Evolutionary conservation across 129 eudicot genomes (phyloP).

Genomic region (Lonicera japonica): DNA sequence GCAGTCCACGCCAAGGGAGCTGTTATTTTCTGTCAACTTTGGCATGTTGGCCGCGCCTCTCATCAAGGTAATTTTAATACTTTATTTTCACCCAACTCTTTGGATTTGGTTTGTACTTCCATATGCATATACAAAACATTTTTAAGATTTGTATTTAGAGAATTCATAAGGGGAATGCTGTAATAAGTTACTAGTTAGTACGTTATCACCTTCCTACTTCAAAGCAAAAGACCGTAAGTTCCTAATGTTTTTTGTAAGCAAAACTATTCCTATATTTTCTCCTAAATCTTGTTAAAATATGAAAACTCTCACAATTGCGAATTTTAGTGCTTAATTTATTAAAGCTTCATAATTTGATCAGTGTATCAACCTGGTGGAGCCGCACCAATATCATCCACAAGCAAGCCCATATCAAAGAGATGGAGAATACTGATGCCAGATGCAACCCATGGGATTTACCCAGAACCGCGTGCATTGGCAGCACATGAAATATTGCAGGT

Average conservation of each 20-base stretch:
- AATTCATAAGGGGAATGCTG: no score
- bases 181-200: no score
- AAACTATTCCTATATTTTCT: no score
- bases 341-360: slow-evolving; percentile 16
- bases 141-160: no score
- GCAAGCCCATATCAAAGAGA: slow-evolving; percentile 65
- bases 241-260: no score
- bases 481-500: slow-evolving; percentile 45
- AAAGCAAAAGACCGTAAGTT: no score
- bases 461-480: slow-evolving; percentile 60
- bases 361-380: slow-evolving; percentile 71
- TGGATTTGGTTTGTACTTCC: no score
- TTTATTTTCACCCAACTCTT: no score
- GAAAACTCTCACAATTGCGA: background rate
- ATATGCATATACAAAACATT: no score
- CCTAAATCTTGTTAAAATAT: background rate
- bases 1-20: slow-evolving; percentile 77
- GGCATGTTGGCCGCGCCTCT: slow-evolving; percentile 98
- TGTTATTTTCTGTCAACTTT: slow-evolving; percentile 78
- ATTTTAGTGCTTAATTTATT: background rate
- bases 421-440: slow-evolving; percentile 90
- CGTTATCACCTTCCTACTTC: no score
- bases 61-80: slow-evolving; percentile 62
- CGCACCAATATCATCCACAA: slow-evolving; percentile 79
- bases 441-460: slow-evolving; percentile 49